phyloP scores from a whole-genome alignment of 306 rosid genomes.

The Fagus sylvatica region DNA sequence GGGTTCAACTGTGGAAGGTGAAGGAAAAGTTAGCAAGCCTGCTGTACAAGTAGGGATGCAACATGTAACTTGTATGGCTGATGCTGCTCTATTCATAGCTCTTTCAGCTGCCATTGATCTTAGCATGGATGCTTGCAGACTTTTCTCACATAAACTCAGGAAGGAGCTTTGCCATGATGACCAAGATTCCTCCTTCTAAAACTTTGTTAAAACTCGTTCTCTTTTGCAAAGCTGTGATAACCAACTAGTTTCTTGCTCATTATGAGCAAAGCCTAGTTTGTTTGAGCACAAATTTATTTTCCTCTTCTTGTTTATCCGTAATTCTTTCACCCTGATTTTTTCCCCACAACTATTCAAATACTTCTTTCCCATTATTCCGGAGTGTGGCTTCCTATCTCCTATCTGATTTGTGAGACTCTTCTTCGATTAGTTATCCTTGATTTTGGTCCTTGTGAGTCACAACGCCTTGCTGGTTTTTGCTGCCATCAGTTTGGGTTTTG shows the following conservation, averaged over 20 bases:
- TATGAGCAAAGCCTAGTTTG: slow-evolving; percentile 25
- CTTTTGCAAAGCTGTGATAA: slow-evolving; percentile 44
- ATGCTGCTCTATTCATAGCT: slow-evolving; percentile 85
- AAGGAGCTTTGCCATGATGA: slow-evolving; percentile 80
- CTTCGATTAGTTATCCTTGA: slow-evolving; percentile 12
- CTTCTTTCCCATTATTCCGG: slow-evolving; percentile 28
- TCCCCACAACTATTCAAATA: not conserved
- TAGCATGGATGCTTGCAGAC: slow-evolving; percentile 92
- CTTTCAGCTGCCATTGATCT: slow-evolving; percentile 93
- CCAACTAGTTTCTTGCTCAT: slow-evolving; percentile 29
- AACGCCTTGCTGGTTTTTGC: slow-evolving; percentile 28
- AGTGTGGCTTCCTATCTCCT: slow-evolving; percentile 16
- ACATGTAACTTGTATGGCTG: slow-evolving; percentile 93
- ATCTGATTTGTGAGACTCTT: slow-evolving; percentile 30
- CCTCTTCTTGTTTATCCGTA: not conserved
- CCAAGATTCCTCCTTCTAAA: slow-evolving; percentile 40
- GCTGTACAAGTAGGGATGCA: slow-evolving; percentile 78
- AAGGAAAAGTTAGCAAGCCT: slow-evolving; percentile 81
- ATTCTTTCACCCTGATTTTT: slow-evolving; percentile 16
- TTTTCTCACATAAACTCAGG: slow-evolving; percentile 80
- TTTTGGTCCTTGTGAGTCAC: slow-evolving; percentile 23
- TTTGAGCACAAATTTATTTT: slow-evolving; percentile 41
- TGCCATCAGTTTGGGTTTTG: slow-evolving; percentile 12
- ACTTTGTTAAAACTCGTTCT: not conserved
- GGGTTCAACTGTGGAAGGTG: slow-evolving; percentile 86